phyloP scores from a whole-genome alignment of 306 rosid species.

The Acacia crassicarpa region DNA sequence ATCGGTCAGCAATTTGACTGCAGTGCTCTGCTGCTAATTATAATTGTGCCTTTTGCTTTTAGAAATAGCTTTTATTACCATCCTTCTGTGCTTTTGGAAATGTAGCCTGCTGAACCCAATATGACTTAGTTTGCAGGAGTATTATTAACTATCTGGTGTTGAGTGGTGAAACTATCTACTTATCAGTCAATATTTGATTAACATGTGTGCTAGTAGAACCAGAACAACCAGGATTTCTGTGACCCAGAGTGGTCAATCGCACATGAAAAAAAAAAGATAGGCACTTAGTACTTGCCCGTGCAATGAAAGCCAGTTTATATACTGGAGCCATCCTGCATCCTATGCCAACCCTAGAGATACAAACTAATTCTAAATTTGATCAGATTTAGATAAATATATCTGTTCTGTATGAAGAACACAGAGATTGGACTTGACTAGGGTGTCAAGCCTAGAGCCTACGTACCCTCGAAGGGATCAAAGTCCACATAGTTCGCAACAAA shows the following conservation, averaged over 20 bases:
- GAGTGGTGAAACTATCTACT: neutral
- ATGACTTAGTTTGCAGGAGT: neutral
- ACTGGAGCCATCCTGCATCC: neutral
- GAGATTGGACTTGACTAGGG: no score
- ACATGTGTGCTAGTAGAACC: neutral
- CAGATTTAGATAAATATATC: neutral
- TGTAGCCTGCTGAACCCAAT: neutral
- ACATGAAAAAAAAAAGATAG: neutral
- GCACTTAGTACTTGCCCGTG: no score
- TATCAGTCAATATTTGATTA: neutral
- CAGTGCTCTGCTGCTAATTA: conserved; percentile 25
- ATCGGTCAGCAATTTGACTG: conserved; percentile 54
- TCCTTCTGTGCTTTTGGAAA: conserved; percentile 7
- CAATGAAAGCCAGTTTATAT: neutral
- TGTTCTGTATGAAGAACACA: no score
- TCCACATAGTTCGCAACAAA: no score
- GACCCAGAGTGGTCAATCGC: neutral
- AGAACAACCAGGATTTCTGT: neutral
- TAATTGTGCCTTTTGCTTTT: neutral
- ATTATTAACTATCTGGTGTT: neutral
- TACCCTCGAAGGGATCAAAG: no score
- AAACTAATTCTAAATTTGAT: neutral
- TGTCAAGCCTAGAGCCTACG: no score
- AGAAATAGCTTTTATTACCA: conserved; percentile 12
- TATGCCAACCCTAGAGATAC: neutral